Evolutionary conservation across 768 basidiomycete species (phyloP).

Genomic region (Phylloporus scabripes): DNA sequence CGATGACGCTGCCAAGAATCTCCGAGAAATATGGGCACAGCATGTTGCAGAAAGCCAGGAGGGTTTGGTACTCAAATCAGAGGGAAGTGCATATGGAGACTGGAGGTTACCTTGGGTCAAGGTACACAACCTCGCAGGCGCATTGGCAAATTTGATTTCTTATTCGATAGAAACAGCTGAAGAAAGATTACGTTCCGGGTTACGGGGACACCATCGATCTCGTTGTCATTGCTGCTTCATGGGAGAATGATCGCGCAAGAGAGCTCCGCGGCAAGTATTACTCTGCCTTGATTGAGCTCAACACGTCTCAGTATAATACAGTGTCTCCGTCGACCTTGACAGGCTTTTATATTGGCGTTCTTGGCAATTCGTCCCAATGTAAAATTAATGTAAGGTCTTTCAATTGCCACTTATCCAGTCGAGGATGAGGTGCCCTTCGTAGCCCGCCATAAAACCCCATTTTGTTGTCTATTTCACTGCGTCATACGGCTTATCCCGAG

Average conservation of each 20-base stretch:
- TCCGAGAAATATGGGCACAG: slow-evolving; percentile 46
- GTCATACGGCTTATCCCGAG: slow-evolving; percentile 67
- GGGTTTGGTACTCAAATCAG: slow-evolving; percentile 76
- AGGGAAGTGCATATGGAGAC: slow-evolving; percentile 63
- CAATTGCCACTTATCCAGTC: not conserved
- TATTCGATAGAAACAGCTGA: slow-evolving; percentile 38
- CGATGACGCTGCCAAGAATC: slow-evolving; percentile 18
- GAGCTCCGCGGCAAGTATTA: slow-evolving; percentile 59
- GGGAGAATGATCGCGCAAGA: slow-evolving; percentile 75
- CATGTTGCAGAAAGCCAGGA: slow-evolving; percentile 53
- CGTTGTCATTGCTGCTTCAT: slow-evolving; percentile 67
- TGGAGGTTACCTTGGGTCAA: slow-evolving; percentile 74
- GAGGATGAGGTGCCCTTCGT: not conserved
- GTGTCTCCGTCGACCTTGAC: slow-evolving; percentile 70
- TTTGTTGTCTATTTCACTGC: slow-evolving; percentile 71
- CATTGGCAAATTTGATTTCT: slow-evolving; percentile 13
- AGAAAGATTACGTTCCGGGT: slow-evolving; percentile 84
- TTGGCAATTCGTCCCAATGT: slow-evolving; percentile 45
- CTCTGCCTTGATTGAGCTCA: not conserved
- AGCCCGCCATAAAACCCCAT: slow-evolving; percentile 48
- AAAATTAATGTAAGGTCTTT: slow-evolving; percentile 34
- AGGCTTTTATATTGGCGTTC: slow-evolving; percentile 73
- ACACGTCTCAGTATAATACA: slow-evolving; percentile 22
- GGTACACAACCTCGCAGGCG: slow-evolving; percentile 24
- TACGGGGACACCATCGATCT: slow-evolving; percentile 80